Evolutionary conservation across 1,139 yeast genomes (phyloP).

Genomic region (Scheffersomyces segobiensis): DNA sequence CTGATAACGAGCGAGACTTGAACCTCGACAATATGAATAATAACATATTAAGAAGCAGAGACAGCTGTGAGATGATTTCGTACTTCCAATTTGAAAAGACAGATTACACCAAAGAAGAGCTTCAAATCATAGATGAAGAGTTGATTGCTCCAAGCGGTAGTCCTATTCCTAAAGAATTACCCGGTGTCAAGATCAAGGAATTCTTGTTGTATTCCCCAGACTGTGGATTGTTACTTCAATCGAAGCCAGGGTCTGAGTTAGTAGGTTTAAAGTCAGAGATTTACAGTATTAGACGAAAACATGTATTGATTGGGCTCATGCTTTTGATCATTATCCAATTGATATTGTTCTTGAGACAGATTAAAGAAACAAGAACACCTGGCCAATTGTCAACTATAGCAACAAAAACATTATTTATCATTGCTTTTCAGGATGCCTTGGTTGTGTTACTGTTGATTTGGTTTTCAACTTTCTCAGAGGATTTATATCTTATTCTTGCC

Average conservation of each 20-base stretch:
- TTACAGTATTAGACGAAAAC: slow-evolving; percentile 41
- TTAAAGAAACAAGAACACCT: slow-evolving; percentile 73
- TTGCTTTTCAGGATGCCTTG: slow-evolving; percentile 77
- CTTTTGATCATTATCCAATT: slow-evolving; percentile 39
- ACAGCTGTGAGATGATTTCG: slow-evolving; percentile 71
- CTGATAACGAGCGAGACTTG: slow-evolving; percentile 36
- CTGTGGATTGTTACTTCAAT: slow-evolving; percentile 63
- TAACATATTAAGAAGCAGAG: slow-evolving; percentile 33
- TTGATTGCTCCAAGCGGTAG: slow-evolving; percentile 69
- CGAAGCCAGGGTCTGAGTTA: slow-evolving; percentile 30
- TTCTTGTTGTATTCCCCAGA: slow-evolving; percentile 84
- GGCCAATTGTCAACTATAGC: slow-evolving; percentile 58
- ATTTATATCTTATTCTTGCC: slow-evolving; percentile 64
- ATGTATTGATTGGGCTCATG: slow-evolving; percentile 50
- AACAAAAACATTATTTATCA: slow-evolving; percentile 46
- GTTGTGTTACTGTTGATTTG: slow-evolving; percentile 63
- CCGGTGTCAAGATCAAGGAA: slow-evolving; percentile 51
- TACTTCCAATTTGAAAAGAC: slow-evolving; percentile 71
- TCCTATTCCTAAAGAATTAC: slow-evolving; percentile 60
- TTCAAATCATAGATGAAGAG: slow-evolving; percentile 70
- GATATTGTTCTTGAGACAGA: slow-evolving; percentile 52
- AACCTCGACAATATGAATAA: slow-evolving; percentile 41
- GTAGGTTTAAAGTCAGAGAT: slow-evolving; percentile 62
- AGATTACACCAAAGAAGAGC: slow-evolving; percentile 49
- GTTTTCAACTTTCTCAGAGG: slow-evolving; percentile 54